A percentile compares a stretch with the other conserved stretches of the same genome.
These are phyloP conservation scores for Spatholobus suberectus DNA, from an alignment of 306 rosid genomes.

Conservation along the genomic window DNA sequence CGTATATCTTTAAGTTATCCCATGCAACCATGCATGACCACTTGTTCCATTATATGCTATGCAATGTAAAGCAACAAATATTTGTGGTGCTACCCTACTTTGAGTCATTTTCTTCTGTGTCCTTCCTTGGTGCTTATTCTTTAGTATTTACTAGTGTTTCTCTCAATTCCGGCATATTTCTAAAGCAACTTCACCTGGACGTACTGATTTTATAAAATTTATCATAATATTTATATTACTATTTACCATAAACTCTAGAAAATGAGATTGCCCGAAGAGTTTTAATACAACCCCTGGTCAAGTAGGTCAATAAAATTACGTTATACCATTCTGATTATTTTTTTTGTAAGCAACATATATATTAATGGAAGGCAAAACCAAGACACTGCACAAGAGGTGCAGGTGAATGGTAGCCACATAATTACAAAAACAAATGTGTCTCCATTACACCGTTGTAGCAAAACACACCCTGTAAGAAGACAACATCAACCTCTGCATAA, in stretches of 20 bases:
- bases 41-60: background rate
- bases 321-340: too few species aligned
- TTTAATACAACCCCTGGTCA: background rate
- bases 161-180: background rate
- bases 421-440: too few species aligned
- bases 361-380: too few species aligned
- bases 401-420: too few species aligned
- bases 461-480: too few species aligned
- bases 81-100: background rate
- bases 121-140: background rate
- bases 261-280: background rate
- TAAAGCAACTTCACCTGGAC: background rate
- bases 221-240: background rate
- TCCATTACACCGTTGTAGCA: too few species aligned
- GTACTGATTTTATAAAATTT: background rate
- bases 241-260: background rate
- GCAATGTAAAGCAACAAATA: background rate
- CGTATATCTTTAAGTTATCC: background rate
- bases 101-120: constrained; percentile 17
- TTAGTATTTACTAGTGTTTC: background rate
- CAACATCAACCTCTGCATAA: too few species aligned
- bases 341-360: too few species aligned
- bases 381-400: too few species aligned
- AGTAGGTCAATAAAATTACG: background rate
- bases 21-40: background rate